phyloP scores from a whole-genome alignment of 345 rosid genomes.

The Moricandia moricandioides region DNA sequence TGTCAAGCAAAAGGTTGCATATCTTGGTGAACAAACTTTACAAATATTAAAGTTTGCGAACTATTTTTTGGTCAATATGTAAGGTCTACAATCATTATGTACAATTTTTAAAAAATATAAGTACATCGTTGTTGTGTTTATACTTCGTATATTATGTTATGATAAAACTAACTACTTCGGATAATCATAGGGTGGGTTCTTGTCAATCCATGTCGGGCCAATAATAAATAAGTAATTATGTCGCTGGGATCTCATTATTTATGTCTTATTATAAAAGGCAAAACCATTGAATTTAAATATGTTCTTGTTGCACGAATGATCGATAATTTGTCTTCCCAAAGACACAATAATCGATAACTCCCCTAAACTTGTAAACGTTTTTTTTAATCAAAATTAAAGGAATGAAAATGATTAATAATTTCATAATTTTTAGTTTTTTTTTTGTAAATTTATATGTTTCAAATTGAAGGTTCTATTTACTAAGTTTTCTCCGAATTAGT shows the following conservation, averaged over 20 bases:
- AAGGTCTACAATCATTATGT: not conserved
- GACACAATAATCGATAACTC: too few species aligned
- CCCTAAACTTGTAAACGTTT: not conserved
- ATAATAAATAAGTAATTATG: conserved; percentile 18
- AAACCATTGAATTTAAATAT: conserved; percentile 15
- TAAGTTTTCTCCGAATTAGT: too few species aligned
- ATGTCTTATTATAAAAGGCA: conserved; percentile 25
- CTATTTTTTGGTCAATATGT: not conserved
- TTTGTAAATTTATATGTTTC: too few species aligned
- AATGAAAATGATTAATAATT: not conserved
- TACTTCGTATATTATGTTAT: too few species aligned
- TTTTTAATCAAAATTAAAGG: not conserved
- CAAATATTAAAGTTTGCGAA: not conserved
- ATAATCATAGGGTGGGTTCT: conserved; percentile 22
- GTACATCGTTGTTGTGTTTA: not conserved
- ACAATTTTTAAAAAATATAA: too few species aligned
- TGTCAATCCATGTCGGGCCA: conserved; percentile 32
- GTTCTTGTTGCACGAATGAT: conserved; percentile 26
- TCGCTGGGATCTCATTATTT: conserved; percentile 22
- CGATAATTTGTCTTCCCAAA: not conserved
- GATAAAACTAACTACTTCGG: not conserved
- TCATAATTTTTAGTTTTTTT: not conserved
- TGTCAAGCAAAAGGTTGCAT: too few species aligned
- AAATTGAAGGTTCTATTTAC: too few species aligned
- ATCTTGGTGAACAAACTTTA: too few species aligned